Conservation (phyloP, 352 stramenopile species). For the Globisporangium iwayamae region DNA sequence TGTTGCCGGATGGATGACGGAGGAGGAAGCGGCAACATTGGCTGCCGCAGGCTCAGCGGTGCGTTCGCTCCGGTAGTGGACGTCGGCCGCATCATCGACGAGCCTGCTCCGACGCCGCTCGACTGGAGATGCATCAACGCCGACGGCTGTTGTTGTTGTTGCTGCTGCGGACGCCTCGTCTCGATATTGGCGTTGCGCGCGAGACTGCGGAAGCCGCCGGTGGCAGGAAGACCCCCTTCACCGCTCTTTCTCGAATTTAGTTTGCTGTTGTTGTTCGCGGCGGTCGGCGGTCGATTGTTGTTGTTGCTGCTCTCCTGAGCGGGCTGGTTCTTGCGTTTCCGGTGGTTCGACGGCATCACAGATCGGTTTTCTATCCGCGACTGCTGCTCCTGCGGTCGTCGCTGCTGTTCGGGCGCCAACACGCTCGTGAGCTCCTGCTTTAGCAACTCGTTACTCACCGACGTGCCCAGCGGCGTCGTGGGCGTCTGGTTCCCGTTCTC, state of each 20-base stretch:
- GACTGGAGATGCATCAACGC: background rate
- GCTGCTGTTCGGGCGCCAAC: constrained; percentile 5
- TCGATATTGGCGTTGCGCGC: constrained; percentile 39
- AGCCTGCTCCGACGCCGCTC: background rate
- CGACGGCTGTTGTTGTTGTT: background rate
- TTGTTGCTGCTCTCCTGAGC: constrained; percentile 9
- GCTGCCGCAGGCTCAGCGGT: constrained; percentile 5
- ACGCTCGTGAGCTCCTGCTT: constrained; percentile 21
- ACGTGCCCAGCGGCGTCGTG: constrained; percentile 38
- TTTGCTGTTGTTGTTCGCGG: constrained; percentile 9
- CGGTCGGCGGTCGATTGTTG: background rate
- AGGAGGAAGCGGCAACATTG: background rate
- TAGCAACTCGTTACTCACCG: constrained; percentile 17
- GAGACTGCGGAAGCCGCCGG: constrained; percentile 31
- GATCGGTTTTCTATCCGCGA: constrained; percentile 36
- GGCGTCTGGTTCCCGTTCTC: constrained; percentile 39
- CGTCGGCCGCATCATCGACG: background rate
- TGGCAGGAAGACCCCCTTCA: background rate
- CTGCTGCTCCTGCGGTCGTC: constrained; percentile 6
- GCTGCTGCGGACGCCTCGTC: constrained; percentile 26
- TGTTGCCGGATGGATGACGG: background rate
- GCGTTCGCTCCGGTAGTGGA: background rate
- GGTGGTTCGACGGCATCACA: constrained; percentile 24
- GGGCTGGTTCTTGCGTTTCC: constrained; percentile 35
- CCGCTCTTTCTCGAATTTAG: constrained; percentile 4